Evolutionary conservation across 2,329 filamentous ascomycete species (phyloP), one percentile per base, ranked within the genome.

Genomic region (Biscogniauxia marginata): DNA sequence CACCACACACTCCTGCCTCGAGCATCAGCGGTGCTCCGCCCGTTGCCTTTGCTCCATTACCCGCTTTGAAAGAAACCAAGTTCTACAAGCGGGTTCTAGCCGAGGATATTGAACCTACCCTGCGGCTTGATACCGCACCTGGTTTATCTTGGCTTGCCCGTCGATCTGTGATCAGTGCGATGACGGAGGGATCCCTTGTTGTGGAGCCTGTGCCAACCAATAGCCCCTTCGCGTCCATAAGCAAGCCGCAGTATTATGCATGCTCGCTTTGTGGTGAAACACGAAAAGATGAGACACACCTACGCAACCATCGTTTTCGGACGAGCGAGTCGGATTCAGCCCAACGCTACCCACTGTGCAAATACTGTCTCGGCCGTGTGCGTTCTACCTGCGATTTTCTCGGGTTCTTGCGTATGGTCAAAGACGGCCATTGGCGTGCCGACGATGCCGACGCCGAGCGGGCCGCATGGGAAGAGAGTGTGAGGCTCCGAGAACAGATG

Each of bases 61-160:
- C 84, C 3, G 85, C 87, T 4, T 76, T 99, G 44, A 96, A 95
- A 69, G 95, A 98, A 55, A 91, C 89, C 23, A 91, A 89, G 62
- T 99, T 98, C 70, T 99, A 93, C 77, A 98, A 98, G 76, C 87
- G 95, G 48, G 87, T 87, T 5, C 74, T 98, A 22, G 82, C 85
- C 19, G 95, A 99, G 72, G 95, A 99, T 68, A 91, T 99, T 55
- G 95, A 99, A 70, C 95, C 95, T 0, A 96, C 95, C 0, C 77
- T 99, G 8, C 87, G 95, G 45, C 83, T 99, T 3, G 95, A 99
- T 71, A 83, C 86, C 2, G 93, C 95, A 0, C 95, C 95, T 0
- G 91, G 93, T 0, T 83, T 99, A 23, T 97, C 92, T 0, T 99
- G 95, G 91, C 82, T 99, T 48, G 92, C 91, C 49, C 88, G 93